Base-by-base conservation (phyloP, 306 rosid species). In the Cercis canadensis region DNA sequence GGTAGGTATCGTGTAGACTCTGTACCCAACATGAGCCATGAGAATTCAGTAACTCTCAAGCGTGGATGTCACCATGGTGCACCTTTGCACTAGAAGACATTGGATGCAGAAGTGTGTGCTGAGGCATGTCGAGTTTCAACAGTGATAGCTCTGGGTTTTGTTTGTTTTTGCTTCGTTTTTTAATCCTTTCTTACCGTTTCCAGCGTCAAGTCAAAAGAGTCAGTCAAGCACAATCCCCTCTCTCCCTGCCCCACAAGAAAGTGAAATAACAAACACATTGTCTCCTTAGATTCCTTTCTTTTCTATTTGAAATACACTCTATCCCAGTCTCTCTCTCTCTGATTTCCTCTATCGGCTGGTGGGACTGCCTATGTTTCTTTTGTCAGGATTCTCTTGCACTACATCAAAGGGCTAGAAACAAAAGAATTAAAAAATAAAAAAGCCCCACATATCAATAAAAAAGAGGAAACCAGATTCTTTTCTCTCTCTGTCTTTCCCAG, bases 281-380 rank as follows among this genome's bases (percentile, higher is more conserved):
- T 90, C 92, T 65, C 89, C 92, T 83, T 16, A 85, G 94, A 93
- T 90, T 90, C 97, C 94, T 80, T 85, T 86, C 83, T 81, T 86
- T 83, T 74, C 84, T 59, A 69, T 72, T 65, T 77, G 59, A 75
- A 86, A 71, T 36, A 32, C 80, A 50, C 86, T 62, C 78, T 75
- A 65, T 75, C 78, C 78, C 69, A 66, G n/a, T n/a, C 76, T 75
- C 81, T 78, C 80, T 65, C 76, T 72, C 69, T 69, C 76, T 80
- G 82, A 90, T 86, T 80, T 81, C 87, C 88, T 75, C 55, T 80
- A 77, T 81, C 94, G 84, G 85, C 74, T 66, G 77, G 90, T 95
- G 99, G 99, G 97, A n/a, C 96, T 74, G 79, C 79, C 84, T 54
- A 39, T 85, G 96, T 86, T 89, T 91, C 89, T 86, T 95, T 91